phyloP scores from a whole-genome alignment of 164 flowering plant species.

The Litsea cubeba region DNA sequence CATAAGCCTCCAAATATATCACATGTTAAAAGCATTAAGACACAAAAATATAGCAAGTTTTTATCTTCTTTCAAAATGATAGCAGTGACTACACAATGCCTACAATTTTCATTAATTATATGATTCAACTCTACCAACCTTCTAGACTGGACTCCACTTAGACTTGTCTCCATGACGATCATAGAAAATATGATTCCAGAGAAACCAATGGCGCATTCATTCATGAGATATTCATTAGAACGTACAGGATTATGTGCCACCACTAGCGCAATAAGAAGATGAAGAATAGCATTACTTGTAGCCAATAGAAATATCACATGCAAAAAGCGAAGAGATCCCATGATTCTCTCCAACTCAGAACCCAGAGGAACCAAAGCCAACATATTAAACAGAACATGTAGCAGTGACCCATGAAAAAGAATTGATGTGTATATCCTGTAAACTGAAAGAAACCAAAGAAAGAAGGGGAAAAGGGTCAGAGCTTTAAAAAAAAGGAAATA shows the following conservation, averaged over 20 bases:
- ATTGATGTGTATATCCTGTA: slow-evolving; percentile 81
- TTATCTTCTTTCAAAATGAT: background rate
- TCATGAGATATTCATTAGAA: slow-evolving; percentile 37
- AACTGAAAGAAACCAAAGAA: slow-evolving; percentile 38
- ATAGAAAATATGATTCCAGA: slow-evolving; percentile 92
- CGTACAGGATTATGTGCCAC: slow-evolving; percentile 64
- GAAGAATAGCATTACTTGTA: slow-evolving; percentile 73
- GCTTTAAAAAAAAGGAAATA: background rate
- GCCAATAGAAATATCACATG: slow-evolving; percentile 63
- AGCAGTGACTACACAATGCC: background rate
- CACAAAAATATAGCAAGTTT: background rate
- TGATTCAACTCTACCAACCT: slow-evolving; percentile 49
- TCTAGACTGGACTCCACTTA: slow-evolving; percentile 84
- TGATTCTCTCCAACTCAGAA: slow-evolving; percentile 92
- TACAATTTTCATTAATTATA: background rate
- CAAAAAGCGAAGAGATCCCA: slow-evolving; percentile 87
- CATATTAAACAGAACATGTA: slow-evolving; percentile 95
- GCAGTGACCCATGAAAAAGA: slow-evolving; percentile 83
- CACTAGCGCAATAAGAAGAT: slow-evolving; percentile 64
- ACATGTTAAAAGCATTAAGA: background rate
- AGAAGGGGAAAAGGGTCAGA: slow-evolving; percentile 9
- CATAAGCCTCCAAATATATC: background rate
- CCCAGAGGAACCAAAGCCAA: slow-evolving; percentile 93
- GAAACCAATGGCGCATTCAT: slow-evolving; percentile 92
- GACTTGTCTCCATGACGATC: slow-evolving; percentile 93